Base-by-base conservation (phyloP, 345 rosid species). In the Atalantia buxifolia region DNA sequence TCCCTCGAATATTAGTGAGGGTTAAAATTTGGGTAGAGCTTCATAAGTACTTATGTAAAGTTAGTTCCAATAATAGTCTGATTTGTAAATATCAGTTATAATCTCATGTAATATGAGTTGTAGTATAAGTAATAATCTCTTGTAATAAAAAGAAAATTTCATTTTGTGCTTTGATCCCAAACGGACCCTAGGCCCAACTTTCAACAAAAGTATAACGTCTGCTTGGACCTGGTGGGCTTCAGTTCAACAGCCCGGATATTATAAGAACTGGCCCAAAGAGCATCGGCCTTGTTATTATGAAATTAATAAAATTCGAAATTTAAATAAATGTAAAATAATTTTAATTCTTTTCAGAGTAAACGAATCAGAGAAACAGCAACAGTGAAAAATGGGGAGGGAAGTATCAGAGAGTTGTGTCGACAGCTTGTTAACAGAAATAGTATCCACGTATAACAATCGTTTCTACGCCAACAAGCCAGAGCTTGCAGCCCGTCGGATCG, bases 401-500 rank as follows among this genome's bases (percentile, higher is more conserved):
- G 98, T 94, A 4, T 89, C 99, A 22, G 98, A 92, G 90, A 97
- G 98, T 80, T 97, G 99, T 82, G 81, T 96, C 0, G 98, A 96
- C 79, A 82, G 91, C 70, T 84, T 96, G 66, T 85, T 96, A 18
- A 94, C 87, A 27, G 99, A 96, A 82, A 94, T 94, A 92, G 98
- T 96, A 3, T 92, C 94, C 0, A 89, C 94, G 25, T 94, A 90
- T 75, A 90, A 92, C 83, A 92, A 86, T 73, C 92, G 92, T 19
- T 94, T 97, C 87, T 93, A 92, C 79, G 89, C 91, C 67, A 91
- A 85, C 71, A 97, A 92, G 79, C 95, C 97, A n/a, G 98, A 97
- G 59, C 94, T 97, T 72, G 98, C 98, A n/a, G 99, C 98, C 45
- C 97, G 98, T 38, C 88, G 99, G 80, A 97, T 97, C 90, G 98